Percentiles rank a stretch among this genome's conserved stretches.
Evolutionary conservation across 225 moss, liverwort and hornwort genomes (phyloP).

Genomic region (Pleurozium schreberi): DNA sequence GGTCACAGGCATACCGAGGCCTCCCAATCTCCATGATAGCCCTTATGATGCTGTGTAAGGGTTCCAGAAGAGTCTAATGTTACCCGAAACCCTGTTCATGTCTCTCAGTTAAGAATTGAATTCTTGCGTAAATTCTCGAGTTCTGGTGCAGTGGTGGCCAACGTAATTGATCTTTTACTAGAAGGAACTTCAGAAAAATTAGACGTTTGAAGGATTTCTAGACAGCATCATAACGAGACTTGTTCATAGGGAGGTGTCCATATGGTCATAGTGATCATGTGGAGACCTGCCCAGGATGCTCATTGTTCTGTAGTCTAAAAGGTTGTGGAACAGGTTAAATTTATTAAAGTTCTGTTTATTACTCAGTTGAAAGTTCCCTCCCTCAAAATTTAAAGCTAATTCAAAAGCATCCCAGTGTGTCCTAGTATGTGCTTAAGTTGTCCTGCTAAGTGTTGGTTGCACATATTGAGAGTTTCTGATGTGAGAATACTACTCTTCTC

Average conservation of each 20-base stretch:
- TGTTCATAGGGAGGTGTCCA: background rate
- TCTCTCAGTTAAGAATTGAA: background rate
- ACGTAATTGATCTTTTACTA: slow-evolving; percentile 13
- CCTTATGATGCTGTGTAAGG: background rate
- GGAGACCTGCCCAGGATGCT: background rate
- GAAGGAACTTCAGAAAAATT: background rate
- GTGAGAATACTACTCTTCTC: background rate
- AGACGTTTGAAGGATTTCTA: background rate
- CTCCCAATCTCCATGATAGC: background rate
- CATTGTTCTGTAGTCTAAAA: background rate
- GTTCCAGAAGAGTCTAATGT: background rate
- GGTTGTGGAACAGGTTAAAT: no score
- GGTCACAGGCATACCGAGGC: background rate
- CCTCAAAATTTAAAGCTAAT: background rate
- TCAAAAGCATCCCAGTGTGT: background rate
- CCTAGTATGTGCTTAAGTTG: background rate
- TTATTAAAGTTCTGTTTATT: background rate
- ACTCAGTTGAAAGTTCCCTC: background rate
- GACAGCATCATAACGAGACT: background rate
- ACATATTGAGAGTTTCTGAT: background rate
- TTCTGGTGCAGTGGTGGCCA: slow-evolving; percentile 59
- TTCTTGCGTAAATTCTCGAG: slow-evolving; percentile 49
- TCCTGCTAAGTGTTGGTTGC: background rate
- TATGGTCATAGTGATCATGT: background rate
- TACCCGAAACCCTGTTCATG: background rate